Evolutionary conservation across 1,284 basidiomycete genomes (phyloP).

Genomic region (Sutorius eximius): DNA sequence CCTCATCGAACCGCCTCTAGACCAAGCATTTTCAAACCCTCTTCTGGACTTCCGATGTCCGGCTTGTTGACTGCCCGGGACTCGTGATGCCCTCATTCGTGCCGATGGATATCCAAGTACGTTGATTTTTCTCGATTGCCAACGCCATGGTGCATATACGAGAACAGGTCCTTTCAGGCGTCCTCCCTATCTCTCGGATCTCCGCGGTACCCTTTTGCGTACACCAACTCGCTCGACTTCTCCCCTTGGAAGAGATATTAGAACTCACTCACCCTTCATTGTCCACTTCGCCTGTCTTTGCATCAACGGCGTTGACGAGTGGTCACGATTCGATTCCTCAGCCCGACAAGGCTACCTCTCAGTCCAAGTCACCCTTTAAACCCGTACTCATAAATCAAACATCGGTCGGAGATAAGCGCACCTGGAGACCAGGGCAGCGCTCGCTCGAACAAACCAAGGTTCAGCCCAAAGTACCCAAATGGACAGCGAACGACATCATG

Average conservation of each 20-base stretch:
- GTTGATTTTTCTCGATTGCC: slow-evolving; percentile 26
- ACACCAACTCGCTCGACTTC: slow-evolving; percentile 62
- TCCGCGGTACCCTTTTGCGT: slow-evolving; percentile 79
- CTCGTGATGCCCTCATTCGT: slow-evolving; percentile 80
- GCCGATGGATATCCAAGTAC: slow-evolving; percentile 78
- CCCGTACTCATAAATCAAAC: not conserved
- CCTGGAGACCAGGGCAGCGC: slow-evolving; percentile 61
- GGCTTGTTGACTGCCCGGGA: slow-evolving; percentile 84
- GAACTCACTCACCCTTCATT: slow-evolving; percentile 54
- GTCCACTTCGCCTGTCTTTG: slow-evolving; percentile 28
- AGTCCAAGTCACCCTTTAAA: not conserved
- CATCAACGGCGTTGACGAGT: not conserved
- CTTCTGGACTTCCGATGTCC: slow-evolving; percentile 80
- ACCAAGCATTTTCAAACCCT: slow-evolving; percentile 94
- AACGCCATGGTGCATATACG: not conserved
- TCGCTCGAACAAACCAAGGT: slow-evolving; percentile 17
- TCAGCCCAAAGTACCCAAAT: slow-evolving; percentile 36
- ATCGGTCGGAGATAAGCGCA: slow-evolving; percentile 59
- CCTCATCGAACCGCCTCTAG: slow-evolving; percentile 38
- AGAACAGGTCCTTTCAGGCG: slow-evolving; percentile 67
- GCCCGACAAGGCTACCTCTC: not conserved
- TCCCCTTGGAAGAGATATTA: slow-evolving; percentile 79
- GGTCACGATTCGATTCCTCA: not conserved
- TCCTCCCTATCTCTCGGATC: slow-evolving; percentile 87
- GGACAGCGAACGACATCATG: slow-evolving; percentile 83